Evolutionary conservation across 768 basidiomycete genomes (phyloP), one percentile per base, ranked within the genome.

Genomic region (Galerina marginata): DNA sequence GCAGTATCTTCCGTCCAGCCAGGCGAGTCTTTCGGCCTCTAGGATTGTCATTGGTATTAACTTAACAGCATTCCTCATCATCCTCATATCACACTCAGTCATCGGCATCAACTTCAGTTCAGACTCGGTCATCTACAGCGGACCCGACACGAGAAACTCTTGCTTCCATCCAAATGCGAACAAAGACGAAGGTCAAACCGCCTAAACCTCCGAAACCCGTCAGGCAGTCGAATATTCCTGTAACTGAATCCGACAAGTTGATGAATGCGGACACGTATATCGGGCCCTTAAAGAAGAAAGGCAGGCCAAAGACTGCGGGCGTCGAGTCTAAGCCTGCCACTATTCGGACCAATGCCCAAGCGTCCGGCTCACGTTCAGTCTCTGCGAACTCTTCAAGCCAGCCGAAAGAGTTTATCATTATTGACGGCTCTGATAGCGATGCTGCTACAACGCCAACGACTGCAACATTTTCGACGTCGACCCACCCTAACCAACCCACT

Each of bases 281-380:
- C 26, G 81, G 83, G 15, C 81, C 81, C n/a, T 68, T 76, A 57
- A 80, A 75, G 61, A 82, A 81, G 67, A 71, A 83, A 68, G 75
- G 73, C 29, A 71, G 81, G 60, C 80, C 80, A 7, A 75, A 71
- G 51, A 37, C 63, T 3, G 57, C 64, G 9, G 59, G 59, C 55
- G 15, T 48, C 4, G 65, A 62, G 26, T 40, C 26, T 26, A 65
- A 63, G 39, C 12, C 61, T n/a, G n/a, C 40, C 14, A n/a, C 48
- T 36, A 7, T 45, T 16, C 39, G 47, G 36, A 40, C n/a, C 12
- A 71, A 60, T 38, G 61, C 67, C 15, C 48, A 48, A 39, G 61
- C 68, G n/a, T 70, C 72, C 44, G 61, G 68, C 7, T 69, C 72
- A 45, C 61, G 68, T 38, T 65, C 69, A 29, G 54, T 51, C 39